Conservation (phyloP, 2,329 filamentous ascomycete species). For the Neopestalotiopsis rosae region DNA sequence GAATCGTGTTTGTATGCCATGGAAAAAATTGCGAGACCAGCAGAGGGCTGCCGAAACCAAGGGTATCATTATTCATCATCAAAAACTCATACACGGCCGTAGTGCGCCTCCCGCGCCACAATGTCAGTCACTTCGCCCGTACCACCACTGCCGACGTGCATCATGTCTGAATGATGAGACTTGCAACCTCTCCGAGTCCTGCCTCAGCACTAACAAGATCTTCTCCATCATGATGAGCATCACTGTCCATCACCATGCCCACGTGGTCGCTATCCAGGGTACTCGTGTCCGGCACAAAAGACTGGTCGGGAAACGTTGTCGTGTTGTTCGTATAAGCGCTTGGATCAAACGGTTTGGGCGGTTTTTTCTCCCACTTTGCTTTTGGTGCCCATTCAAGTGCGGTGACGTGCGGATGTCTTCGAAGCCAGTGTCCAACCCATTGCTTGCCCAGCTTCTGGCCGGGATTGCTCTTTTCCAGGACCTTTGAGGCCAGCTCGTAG, state of each 20-base stretch:
- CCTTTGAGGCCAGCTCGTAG: conserved; percentile 28
- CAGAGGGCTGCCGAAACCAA: neutral
- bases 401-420: conserved; percentile 27
- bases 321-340: neutral
- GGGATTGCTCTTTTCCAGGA: conserved; percentile 25
- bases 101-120: neutral
- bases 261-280: neutral
- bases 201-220: conserved; percentile 2
- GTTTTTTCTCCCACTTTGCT: conserved; percentile 19
- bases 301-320: neutral
- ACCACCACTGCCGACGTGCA: neutral
- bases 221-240: neutral
- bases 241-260: neutral
- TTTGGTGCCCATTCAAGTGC: conserved; percentile 27
- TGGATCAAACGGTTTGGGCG: conserved; percentile 6
- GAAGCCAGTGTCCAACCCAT: conserved; percentile 34
- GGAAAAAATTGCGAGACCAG: neutral
- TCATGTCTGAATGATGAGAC: conserved; percentile 16
- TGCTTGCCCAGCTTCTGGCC: conserved; percentile 31
- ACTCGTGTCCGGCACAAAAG: conserved; percentile 4
- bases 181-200: conserved; percentile 12
- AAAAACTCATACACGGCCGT: neutral
- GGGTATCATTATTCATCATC: neutral
- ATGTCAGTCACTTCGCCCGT: neutral
- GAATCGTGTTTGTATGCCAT: neutral